Evolutionary conservation across 2,329 filamentous ascomycete genomes (phyloP).

Genomic region (Endocalyx cinctus): DNA sequence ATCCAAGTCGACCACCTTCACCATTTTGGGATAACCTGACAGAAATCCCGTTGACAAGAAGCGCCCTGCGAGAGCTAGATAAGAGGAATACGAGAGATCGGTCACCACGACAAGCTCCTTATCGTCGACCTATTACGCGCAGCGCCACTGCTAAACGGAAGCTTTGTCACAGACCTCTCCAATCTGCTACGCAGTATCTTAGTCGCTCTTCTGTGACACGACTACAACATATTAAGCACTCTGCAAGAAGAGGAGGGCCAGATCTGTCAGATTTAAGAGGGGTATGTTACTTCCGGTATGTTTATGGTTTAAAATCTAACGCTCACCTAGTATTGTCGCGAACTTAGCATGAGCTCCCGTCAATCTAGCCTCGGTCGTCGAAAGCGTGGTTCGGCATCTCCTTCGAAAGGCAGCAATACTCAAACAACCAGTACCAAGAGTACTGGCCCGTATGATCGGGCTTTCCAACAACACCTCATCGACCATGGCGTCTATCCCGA

Average conservation of each 20-base stretch:
- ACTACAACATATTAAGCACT: conserved; percentile 14
- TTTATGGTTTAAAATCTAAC: conserved; percentile 10
- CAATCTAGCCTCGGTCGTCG: conserved; percentile 1
- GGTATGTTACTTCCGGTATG: too few relatives aligned
- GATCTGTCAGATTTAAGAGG: conserved; percentile 29
- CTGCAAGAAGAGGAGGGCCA: conserved; percentile 29
- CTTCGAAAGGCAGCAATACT: conserved; percentile 10
- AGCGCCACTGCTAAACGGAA: too few relatives aligned
- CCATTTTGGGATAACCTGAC: conserved; percentile 26
- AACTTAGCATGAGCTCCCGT: conserved; percentile 19
- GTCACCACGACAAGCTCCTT: neutral
- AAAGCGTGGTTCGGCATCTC: neutral
- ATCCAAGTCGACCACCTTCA: too few relatives aligned
- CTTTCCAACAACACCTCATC: conserved; percentile 23
- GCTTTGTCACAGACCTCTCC: too few relatives aligned
- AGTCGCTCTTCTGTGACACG: too few relatives aligned
- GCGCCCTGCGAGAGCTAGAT: conserved; percentile 23
- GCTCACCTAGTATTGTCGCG: conserved; percentile 5
- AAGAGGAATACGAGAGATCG: conserved; percentile 13
- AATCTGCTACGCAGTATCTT: too few relatives aligned
- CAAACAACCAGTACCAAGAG: conserved; percentile 10
- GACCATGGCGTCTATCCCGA: conserved; percentile 18
- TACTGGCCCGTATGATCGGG: conserved; percentile 14
- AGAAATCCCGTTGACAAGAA: conserved; percentile 20
- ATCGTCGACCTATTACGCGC: too few relatives aligned